A percentile compares a stretch with the other conserved stretches of the same genome.
phyloP scores from a whole-genome alignment of 2,329 filamentous ascomycete genomes.

The Malbranchea cinnamomea region DNA sequence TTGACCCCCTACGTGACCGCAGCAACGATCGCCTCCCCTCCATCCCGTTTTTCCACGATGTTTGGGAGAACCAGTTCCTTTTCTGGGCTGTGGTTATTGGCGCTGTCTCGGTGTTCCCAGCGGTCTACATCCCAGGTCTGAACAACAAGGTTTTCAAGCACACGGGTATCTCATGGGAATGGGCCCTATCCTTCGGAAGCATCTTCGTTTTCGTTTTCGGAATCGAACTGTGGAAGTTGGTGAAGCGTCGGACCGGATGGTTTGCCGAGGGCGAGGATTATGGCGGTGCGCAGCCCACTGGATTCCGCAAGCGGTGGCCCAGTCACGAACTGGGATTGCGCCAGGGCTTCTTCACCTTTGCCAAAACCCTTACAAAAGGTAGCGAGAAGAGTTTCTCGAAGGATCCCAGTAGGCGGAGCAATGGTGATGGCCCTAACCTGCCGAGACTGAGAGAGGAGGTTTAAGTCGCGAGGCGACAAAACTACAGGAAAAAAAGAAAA shows the following conservation, averaged over 20 bases:
- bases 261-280: slow-evolving; percentile 18
- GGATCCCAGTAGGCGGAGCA: slow-evolving; percentile 6
- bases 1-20: slow-evolving; percentile 23
- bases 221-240: slow-evolving; percentile 45
- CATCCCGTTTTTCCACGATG: slow-evolving; percentile 26
- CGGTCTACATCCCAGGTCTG: slow-evolving; percentile 45
- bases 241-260: slow-evolving; percentile 31
- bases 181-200: slow-evolving; percentile 43
- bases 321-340: slow-evolving; percentile 15
- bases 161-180: slow-evolving; percentile 46
- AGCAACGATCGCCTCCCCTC: slow-evolving; percentile 14
- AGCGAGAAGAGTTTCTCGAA: slow-evolving; percentile 14
- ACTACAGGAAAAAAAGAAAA: too few relatives aligned
- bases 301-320: slow-evolving; percentile 12
- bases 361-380: slow-evolving; percentile 15
- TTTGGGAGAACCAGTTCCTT: slow-evolving; percentile 35
- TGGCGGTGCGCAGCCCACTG: slow-evolving; percentile 12
- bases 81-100: slow-evolving; percentile 34
- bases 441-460: slow-evolving; percentile 4
- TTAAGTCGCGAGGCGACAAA: too few relatives aligned
- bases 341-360: slow-evolving; percentile 20
- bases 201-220: slow-evolving; percentile 42
- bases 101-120: slow-evolving; percentile 35
- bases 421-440: background rate
- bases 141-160: slow-evolving; percentile 47